Conservation (phyloP, 2,329 filamentous ascomycete species). For the Alternaria angustiovoidea region DNA sequence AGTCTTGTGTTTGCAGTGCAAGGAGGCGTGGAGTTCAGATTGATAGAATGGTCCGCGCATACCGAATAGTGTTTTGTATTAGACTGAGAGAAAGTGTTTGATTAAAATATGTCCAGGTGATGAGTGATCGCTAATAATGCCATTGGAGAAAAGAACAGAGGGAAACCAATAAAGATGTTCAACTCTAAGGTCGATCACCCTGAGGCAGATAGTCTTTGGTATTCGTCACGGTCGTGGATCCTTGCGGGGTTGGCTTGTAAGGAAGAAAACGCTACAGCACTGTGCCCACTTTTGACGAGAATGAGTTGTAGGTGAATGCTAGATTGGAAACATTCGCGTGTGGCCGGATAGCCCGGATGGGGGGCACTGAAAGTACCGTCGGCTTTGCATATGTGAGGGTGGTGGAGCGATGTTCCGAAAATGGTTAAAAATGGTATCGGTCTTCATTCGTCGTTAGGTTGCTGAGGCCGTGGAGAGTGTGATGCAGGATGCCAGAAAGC, state of each 20-base stretch:
- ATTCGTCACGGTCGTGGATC: constrained; percentile 48
- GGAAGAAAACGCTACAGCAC: constrained; percentile 34
- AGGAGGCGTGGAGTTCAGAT: not conserved
- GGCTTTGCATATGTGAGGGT: constrained; percentile 43
- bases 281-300: constrained; percentile 31
- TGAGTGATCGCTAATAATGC: constrained; percentile 17
- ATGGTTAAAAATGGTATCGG: constrained; percentile 48
- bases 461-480: constrained; percentile 39
- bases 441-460: constrained; percentile 41
- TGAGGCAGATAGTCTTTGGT: constrained; percentile 52
- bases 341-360: constrained; percentile 25
- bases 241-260: constrained; percentile 37
- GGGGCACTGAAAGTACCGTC: constrained; percentile 27
- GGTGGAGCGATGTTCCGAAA: constrained; percentile 39
- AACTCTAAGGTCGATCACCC: constrained; percentile 50
- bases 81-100: constrained; percentile 19
- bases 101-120: constrained; percentile 29
- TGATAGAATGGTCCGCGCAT: constrained; percentile 35
- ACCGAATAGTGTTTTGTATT: constrained; percentile 45
- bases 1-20: not conserved
- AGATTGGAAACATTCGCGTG: constrained; percentile 27
- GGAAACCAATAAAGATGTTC: constrained; percentile 45
- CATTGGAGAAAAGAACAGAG: constrained; percentile 15
- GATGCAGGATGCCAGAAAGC: constrained; percentile 42
- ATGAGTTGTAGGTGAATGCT: constrained; percentile 31